Evolutionary conservation across 768 basidiomycete species (phyloP).

Genomic region (Leccinum longicurvipes): DNA sequence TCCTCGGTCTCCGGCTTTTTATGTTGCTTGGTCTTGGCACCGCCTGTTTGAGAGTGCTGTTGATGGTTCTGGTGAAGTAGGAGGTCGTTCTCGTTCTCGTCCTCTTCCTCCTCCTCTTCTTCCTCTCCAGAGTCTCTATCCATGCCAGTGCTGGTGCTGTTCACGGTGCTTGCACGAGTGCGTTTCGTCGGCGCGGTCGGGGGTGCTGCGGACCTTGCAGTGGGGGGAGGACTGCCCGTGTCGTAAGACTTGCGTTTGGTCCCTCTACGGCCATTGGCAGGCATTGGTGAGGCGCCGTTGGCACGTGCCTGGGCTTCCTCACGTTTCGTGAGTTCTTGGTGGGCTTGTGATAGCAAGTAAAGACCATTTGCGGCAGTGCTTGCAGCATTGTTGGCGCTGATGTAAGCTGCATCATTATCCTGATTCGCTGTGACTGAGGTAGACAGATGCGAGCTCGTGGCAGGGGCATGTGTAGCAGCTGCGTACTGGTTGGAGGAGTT

Average conservation of each 20-base stretch:
- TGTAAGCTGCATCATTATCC: conserved; percentile 33
- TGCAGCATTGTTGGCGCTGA: conserved; percentile 54
- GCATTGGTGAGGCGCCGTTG: conserved; percentile 34
- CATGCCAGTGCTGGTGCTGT: conserved; percentile 26
- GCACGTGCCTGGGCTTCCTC: conserved; percentile 78
- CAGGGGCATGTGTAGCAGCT: conserved; percentile 30
- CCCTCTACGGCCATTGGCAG: conserved; percentile 42
- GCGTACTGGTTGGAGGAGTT: conserved; percentile 24
- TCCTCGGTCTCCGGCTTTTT: conserved; percentile 97
- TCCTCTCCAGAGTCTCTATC: conserved; percentile 38
- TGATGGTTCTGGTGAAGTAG: conserved; percentile 20
- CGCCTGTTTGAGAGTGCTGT: conserved; percentile 10
- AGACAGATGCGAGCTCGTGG: conserved; percentile 35
- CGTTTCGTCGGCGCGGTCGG: conserved; percentile 31
- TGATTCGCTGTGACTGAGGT: conserved; percentile 34
- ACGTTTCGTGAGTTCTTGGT: conserved; percentile 94
- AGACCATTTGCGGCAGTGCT: conserved; percentile 84
- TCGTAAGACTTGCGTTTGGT: conserved; percentile 71
- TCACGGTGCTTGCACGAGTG: conserved; percentile 36
- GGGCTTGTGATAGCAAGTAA: conserved; percentile 90
- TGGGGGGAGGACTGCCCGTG: conserved; percentile 33
- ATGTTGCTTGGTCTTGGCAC: conserved; percentile 24
- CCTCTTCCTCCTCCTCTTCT: conserved; percentile 39
- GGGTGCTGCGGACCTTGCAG: conserved; percentile 24
- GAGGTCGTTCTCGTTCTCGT: conserved; percentile 37